A percentile compares a stretch with the other conserved stretches of the same genome.
Conservation (phyloP, 345 rosid genomes). For the Fremontodendron californicum region DNA sequence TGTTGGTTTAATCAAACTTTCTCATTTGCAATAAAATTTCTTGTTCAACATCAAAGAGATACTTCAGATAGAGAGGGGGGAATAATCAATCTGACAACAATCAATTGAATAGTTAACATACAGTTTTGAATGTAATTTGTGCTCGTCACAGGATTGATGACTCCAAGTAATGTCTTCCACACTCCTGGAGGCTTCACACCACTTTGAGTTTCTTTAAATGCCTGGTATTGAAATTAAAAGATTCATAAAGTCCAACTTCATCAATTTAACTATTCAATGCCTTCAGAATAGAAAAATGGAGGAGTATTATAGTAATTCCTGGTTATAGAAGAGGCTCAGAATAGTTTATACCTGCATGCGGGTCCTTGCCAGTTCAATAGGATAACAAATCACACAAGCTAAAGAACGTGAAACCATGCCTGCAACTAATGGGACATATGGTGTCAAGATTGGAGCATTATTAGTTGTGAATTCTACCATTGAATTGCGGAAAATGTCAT, state of each 20-base stretch:
- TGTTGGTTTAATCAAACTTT: neutral
- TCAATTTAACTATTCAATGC: neutral
- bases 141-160: slow-evolving; percentile 50
- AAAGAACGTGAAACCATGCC: slow-evolving; percentile 80
- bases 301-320: neutral
- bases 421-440: slow-evolving; percentile 67
- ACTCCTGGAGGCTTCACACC: slow-evolving; percentile 81
- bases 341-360: slow-evolving; percentile 78
- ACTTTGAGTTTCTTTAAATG: slow-evolving; percentile 62
- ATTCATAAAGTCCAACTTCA: neutral
- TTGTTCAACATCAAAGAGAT: slow-evolving; percentile 2
- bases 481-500: too few relatives aligned
- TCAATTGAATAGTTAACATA: slow-evolving; percentile 21
- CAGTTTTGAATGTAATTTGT: slow-evolving; percentile 44
- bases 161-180: slow-evolving; percentile 72
- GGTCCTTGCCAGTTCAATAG: slow-evolving; percentile 88
- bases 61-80: neutral
- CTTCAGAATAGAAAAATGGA: neutral
- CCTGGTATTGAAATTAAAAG: slow-evolving; percentile 36
- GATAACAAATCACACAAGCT: slow-evolving; percentile 79
- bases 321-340: neutral
- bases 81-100: neutral
- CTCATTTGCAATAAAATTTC: neutral
- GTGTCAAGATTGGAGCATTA: too few relatives aligned
- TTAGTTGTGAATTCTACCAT: too few relatives aligned